These are phyloP conservation scores for Scheffersomyces cryptocercus DNA, from an alignment of 1,139 yeast genomes.

Conservation along the genomic window DNA sequence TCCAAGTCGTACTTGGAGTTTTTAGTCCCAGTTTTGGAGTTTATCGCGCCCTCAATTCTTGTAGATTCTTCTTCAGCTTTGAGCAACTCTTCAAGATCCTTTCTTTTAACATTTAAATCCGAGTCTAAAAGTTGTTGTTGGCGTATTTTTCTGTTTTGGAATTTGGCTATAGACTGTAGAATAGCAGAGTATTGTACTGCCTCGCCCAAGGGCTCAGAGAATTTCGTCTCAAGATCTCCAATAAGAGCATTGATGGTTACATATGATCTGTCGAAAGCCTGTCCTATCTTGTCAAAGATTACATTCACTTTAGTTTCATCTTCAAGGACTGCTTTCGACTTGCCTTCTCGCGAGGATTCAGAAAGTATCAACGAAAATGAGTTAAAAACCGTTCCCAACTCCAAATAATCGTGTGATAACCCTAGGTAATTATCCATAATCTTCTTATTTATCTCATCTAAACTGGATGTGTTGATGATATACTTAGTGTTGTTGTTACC, in stretches of 20 bases:
- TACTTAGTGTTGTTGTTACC: conserved; percentile 7
- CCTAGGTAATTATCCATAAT: conserved; percentile 65
- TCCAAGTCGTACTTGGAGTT: conserved; percentile 33
- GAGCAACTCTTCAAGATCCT: conserved; percentile 42
- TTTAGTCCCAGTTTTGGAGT: conserved; percentile 26
- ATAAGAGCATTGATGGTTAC: conserved; percentile 67
- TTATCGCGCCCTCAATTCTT: conserved; percentile 35
- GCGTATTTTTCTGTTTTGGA: conserved; percentile 64
- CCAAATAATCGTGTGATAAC: conserved; percentile 65
- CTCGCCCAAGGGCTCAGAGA: conserved; percentile 84
- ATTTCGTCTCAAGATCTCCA: conserved; percentile 67
- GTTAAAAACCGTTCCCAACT: conserved; percentile 70
- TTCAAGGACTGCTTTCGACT: conserved; percentile 15
- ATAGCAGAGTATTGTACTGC: conserved; percentile 74
- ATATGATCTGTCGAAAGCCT: conserved; percentile 73
- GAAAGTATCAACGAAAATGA: conserved; percentile 69
- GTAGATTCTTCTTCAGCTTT: conserved; percentile 42
- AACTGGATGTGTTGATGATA: conserved; percentile 39
- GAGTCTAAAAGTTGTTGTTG: conserved; percentile 64
- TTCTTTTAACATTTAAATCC: conserved; percentile 49
- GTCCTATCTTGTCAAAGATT: conserved; percentile 69
- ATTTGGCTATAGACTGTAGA: conserved; percentile 66
- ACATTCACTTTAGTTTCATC: conserved; percentile 40
- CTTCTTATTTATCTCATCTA: conserved; percentile 68
- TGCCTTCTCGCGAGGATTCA: conserved; percentile 28